These are phyloP conservation scores for Scutellaria minor DNA, from an alignment of 257 asterid species.

Conservation along the genomic window DNA sequence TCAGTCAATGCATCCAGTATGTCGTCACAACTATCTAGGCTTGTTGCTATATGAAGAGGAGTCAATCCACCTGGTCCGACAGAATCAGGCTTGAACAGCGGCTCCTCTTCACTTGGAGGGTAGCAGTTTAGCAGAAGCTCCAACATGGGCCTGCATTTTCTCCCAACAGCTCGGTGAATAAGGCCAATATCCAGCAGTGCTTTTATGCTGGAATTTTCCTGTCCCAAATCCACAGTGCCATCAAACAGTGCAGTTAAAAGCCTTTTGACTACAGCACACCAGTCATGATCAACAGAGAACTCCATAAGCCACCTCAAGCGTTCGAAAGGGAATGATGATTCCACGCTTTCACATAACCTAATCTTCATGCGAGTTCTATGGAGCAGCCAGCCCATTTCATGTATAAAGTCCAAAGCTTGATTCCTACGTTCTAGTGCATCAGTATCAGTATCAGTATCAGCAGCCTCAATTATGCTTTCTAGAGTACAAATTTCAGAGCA, in stretches of 20 bases:
- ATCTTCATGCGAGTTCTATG: constrained; percentile 55
- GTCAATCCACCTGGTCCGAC: constrained; percentile 79
- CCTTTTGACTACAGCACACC: constrained; percentile 82
- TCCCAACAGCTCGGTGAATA: constrained; percentile 73
- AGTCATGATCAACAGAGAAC: constrained; percentile 76
- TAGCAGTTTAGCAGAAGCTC: constrained; percentile 59
- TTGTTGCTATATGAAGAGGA: constrained; percentile 82
- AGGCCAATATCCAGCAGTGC: constrained; percentile 66
- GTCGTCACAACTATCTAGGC: constrained; percentile 56
- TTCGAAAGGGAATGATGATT: constrained; percentile 57
- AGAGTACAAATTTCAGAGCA: constrained; percentile 80
- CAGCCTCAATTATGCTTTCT: constrained; percentile 59
- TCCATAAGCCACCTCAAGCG: constrained; percentile 74
- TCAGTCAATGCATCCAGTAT: constrained; percentile 71
- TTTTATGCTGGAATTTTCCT: constrained; percentile 40
- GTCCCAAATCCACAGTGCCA: constrained; percentile 47
- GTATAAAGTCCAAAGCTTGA: constrained; percentile 76
- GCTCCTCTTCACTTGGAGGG: constrained; percentile 40
- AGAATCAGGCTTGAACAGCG: constrained; percentile 69
- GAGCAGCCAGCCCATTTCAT: constrained; percentile 82
- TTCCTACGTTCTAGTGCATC: constrained; percentile 44
- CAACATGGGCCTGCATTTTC: constrained; percentile 67
- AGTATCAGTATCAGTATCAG: constrained; percentile 33
- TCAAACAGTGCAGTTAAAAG: constrained; percentile 55
- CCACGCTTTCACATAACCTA: constrained; percentile 45